These are phyloP conservation scores for Colletotrichum sp. DNA, from an alignment of 2,329 filamentous ascomycete species.

Conservation along the genomic window DNA sequence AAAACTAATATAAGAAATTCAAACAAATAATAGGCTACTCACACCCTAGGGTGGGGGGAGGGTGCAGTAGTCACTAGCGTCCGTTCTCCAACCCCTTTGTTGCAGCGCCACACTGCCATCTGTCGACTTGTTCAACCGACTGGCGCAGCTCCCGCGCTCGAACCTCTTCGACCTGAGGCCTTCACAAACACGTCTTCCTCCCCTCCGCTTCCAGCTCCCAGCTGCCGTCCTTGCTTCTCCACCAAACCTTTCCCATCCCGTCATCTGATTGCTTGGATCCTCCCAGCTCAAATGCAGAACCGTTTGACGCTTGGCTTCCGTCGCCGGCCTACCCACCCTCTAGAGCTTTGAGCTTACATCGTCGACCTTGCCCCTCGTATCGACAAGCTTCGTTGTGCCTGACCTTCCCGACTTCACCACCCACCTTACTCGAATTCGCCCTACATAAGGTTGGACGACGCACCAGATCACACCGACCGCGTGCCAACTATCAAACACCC, in stretches of 20 bases:
- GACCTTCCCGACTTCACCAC: neutral
- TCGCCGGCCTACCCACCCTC: neutral
- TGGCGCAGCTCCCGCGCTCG: neutral
- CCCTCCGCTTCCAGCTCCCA: neutral
- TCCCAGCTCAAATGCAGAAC: slow-evolving; percentile 1
- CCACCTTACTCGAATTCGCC: neutral
- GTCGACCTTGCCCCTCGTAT: neutral
- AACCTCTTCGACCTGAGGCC: neutral
- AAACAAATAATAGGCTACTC: too few species aligned
- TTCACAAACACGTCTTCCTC: neutral
- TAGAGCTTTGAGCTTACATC: slow-evolving; percentile 1
- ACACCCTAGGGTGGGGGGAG: too few species aligned
- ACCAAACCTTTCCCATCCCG: neutral
- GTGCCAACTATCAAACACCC: neutral
- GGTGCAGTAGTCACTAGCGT: too few species aligned
- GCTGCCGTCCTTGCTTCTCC: neutral
- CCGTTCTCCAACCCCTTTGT: slow-evolving; percentile 2
- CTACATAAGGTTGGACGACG: neutral
- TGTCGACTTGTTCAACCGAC: neutral
- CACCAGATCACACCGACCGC: neutral
- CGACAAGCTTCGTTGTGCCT: slow-evolving; percentile 2
- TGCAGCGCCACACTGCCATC: slow-evolving; percentile 2
- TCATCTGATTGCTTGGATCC: neutral
- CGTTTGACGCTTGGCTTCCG: slow-evolving; percentile 1
- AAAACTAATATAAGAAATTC: too few species aligned